phyloP scores from a whole-genome alignment of 768 basidiomycete species.

The Boletus speciosus region DNA sequence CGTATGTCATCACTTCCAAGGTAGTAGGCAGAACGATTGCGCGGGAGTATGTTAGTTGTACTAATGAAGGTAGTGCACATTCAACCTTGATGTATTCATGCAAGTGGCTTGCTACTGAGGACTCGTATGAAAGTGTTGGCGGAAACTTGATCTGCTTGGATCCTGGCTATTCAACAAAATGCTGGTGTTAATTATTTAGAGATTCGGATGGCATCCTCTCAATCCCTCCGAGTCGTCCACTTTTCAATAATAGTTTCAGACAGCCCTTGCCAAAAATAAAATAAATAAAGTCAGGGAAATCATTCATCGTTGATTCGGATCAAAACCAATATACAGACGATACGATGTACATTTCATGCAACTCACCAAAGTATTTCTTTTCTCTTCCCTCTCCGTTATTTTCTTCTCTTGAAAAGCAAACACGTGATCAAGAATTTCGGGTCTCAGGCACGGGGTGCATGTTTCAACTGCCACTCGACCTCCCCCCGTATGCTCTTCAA shows the following conservation, averaged over 20 bases:
- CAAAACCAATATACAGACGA: background rate
- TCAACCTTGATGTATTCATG: background rate
- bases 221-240: background rate
- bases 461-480: slow-evolving; percentile 18
- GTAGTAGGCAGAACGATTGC: too few species aligned
- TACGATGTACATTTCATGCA: background rate
- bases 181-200: background rate
- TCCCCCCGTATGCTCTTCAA: slow-evolving; percentile 18
- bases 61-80: background rate
- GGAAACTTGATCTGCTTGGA: background rate
- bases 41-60: too few species aligned
- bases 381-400: too few species aligned
- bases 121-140: background rate
- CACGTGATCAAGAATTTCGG: background rate
- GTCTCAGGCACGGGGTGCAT: background rate
- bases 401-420: too few species aligned
- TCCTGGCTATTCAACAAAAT: background rate
- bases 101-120: too few species aligned
- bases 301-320: background rate
- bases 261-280: too few species aligned
- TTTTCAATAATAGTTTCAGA: background rate
- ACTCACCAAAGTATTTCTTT: background rate
- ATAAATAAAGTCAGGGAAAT: background rate
- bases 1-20: too few species aligned
- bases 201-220: background rate